Base-by-base conservation (phyloP, 73 alveolate genomes). In the Paramecium tetraurelia region DNA sequence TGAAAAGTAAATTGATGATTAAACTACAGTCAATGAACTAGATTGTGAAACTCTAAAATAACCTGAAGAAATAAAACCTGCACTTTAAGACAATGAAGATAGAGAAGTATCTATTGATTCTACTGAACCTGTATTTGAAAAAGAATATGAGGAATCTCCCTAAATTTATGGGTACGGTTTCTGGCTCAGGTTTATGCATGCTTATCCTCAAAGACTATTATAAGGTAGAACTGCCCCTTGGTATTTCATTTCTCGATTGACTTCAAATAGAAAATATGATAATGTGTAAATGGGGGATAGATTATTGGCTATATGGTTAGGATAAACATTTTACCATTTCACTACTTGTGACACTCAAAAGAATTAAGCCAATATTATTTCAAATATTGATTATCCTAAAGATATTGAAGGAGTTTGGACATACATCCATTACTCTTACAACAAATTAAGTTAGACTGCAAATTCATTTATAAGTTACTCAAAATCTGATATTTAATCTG, bases 391-490 rank as follows among this genome's bases (percentile, higher is more conserved):
- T 38, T 71, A 71, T 71, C 92, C 92, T 0, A 48, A 36, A 31
- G 92, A 83, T 46, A 83, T 83, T 44, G 92, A 83, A 43, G 92
- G 92, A 48, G 46, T 83, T 10, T 83, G 92, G 92, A 83, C 92
- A 7, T 83, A 48, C 4, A 43, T 83, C 12, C 50, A 83, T 48
- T 83, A 83, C 57, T 83, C 92, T 8, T 71, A 71, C 3, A 71
- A 11, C 12, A 38, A 35, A 38, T 31, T 0, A 31, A 40, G 36
- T 33, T 8, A 12, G 18, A 35, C 8, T 33, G 86, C 86, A 14
- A 40, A 20, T 31, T 31, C 59, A 33, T 71, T 71, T 38, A 71
- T 71, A 27, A 71, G 59, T 16, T 71, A 35, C 18, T 33, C 86
- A 27, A 7, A 38, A 31, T 3, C 16, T 14, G 86, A 71, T 35